Evolutionary conservation across 179 eudicot species (phyloP), one percentile per base, ranked within the genome.

Genomic region (Camellia oleifera): DNA sequence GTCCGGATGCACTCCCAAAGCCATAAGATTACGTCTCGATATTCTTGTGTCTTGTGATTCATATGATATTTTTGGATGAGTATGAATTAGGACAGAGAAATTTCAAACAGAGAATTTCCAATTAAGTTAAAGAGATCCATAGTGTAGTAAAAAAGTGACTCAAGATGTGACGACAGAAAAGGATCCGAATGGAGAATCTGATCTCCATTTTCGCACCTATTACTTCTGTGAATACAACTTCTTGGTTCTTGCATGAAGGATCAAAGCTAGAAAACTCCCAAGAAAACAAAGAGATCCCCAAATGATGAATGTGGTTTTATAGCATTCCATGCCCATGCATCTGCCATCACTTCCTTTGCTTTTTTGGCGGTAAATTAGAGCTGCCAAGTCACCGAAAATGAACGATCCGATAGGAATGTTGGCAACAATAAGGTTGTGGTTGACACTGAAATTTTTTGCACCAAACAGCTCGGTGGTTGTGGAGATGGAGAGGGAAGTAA

Each of bases 391-490:
- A 7, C 99, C 98, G 26, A 90, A 95, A 3, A 94, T n/a, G 54
- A 94, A 90, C 4, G 99, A 94, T 2, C 99, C 99, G 32, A 95
- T 69, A 0, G 99, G 99, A n/a, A 94, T 95, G 74, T 94, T 95
- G 9, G 90, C 90, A 26, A 95, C 91, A 68, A 95, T 80, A 15
- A 94, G 81, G 81, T 94, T 95, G 78, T 95, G 99, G 72, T 95
- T 95, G 2, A 95, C 88, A 2, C 94, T 92, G 42, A 95, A 92
- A 52, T 89, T 86, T 26, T 86, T 84, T 0, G 89, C 71, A 4
- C 99, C 98, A 18, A 95, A 95, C 40, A 95, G 87, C 69, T 94
- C 93, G 3, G 93, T 83, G 11, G 98, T 94, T 11, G 89, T 86
- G 26, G 94, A 85, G 45, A 95, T 92, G 2, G 98, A 87, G 2